Conservation (phyloP, 371 early-diverging fungal species). For the Mortierella sp. region DNA sequence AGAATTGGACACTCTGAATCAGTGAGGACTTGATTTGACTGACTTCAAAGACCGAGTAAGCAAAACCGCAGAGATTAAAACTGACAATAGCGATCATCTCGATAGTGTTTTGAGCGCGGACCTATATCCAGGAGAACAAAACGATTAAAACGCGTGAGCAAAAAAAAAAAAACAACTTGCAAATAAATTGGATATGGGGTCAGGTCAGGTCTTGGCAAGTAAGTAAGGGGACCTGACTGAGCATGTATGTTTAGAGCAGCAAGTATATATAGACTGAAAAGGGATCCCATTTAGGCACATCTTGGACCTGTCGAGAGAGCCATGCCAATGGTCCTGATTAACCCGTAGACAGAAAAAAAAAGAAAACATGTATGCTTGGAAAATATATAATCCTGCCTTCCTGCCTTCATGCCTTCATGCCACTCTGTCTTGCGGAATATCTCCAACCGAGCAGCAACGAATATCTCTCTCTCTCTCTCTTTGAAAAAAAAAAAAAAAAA, state of each 20-base stretch:
- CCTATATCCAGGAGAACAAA: constrained; percentile 64
- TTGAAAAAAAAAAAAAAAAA: neutral
- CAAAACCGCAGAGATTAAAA: constrained; percentile 84
- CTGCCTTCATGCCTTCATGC: no score
- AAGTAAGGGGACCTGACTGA: neutral
- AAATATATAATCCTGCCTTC: neutral
- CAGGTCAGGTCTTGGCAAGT: neutral
- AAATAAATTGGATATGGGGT: neutral
- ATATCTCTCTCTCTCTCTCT: no score
- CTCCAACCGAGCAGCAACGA: constrained; percentile 1
- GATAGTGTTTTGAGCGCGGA: constrained; percentile 87
- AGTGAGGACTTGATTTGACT: constrained; percentile 56
- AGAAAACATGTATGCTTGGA: neutral
- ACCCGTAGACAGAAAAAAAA: neutral
- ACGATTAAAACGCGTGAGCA: neutral
- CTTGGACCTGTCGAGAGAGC: neutral
- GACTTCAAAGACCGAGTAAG: constrained; percentile 78
- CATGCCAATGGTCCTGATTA: neutral
- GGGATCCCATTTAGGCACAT: neutral
- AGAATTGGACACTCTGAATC: neutral
- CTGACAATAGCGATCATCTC: constrained; percentile 88
- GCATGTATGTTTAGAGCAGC: neutral
- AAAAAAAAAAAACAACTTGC: neutral
- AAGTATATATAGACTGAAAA: neutral
- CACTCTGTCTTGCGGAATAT: neutral